Evolutionary conservation across 2,329 filamentous ascomycete genomes (phyloP), one percentile per base, ranked within the genome.

Genomic region (Akanthomyces dipterigenus): DNA sequence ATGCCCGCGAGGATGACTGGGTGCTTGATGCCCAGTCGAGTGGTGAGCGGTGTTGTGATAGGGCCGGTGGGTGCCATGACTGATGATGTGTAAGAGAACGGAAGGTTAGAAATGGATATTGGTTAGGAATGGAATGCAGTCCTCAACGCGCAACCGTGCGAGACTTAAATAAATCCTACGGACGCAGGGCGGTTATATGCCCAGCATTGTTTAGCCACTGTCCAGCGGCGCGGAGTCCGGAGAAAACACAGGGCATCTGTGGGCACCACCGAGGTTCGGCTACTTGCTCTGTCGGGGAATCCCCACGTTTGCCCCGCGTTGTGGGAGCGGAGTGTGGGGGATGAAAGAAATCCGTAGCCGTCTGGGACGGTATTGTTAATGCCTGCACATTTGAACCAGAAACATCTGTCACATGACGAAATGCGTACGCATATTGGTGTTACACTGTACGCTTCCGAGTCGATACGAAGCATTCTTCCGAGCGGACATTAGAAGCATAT

Each of bases 1-100:
- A 98, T 98, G 69, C 93, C 93, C 38, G 93, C 93, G 22, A 97
- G 89, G 67, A 97, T 79, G 73, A 98, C 88, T 45, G 93, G 93
- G 77, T 97, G 92, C 67, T 88, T 80, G 75, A 97, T 96, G 26
- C 86, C 84, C 57, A 97, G 83, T 56, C 97, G 86, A 60, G 80
- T 80, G 65, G 88, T 93, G 42, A 96, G 82, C 2, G 91, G 90
- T 12, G 91, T 96, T 62, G 83, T 84, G 68, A 95, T 88, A 63
- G 86, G 80, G 51, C 79, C 79, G 50, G 77, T 49, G n/a, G 62
- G 53, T 45, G 57, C 57, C 57, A 63, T 62, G 43, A 22, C n/a
- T 38, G 11, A 16, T 2, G 11, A 40, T 42, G 31, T 14, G 1
- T 22, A n/a, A 60, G 16, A 34, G 12, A 18, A 34, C 9, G 28